Evolutionary conservation across 2,329 filamentous ascomycete genomes (phyloP), one percentile per base, ranked within the genome.

Genomic region (Fusarium marasasianum): DNA sequence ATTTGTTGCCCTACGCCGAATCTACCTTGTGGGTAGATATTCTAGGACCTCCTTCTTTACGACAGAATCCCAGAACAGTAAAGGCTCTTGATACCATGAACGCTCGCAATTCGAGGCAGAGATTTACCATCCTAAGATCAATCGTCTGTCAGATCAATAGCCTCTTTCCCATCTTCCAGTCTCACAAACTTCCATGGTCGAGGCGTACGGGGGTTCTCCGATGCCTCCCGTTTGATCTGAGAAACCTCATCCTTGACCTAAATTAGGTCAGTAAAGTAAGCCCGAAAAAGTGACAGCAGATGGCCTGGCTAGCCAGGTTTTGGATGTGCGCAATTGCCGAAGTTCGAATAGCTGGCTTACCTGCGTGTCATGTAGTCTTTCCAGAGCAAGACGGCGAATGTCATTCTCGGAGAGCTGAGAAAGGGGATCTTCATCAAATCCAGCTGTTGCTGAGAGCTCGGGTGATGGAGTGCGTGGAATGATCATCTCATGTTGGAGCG

Each of bases 401-500:
- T 80, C 68, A 8, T 24, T 51, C 4, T 69, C 56, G 1, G 73
- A 69, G 13, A 80, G 63, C 13, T 18, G 24, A 18, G 56, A 51
- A 35, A 70, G 43, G 4, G 8, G 10, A 14, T 55, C 24, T 17
- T 44, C 31, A 17, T 29, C 14, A 7, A 11, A 10, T 10, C 22
- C 4, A 20, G 15, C 10, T 33, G n/a, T 17, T 12, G 9, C 20
- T 20, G 20, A 47, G n/a, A 20, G 13, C 37, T 37, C 31, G 3
- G 57, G 51, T 6, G 72, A 53, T 3, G 74, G 65, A 13, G 69
- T 65, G 22, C 58, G 71, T 47, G 76, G 77, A 3, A 80, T 71
- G 8, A 80, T 72, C 69, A 78, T 65, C 44, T 74, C 69, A 10
- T 51, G 57, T 24, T 77, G 67, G 12, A 80, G 66, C 0, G 72